phyloP scores from a whole-genome alignment of 2,329 filamentous ascomycete species.

The Aspergillus sp. region DNA sequence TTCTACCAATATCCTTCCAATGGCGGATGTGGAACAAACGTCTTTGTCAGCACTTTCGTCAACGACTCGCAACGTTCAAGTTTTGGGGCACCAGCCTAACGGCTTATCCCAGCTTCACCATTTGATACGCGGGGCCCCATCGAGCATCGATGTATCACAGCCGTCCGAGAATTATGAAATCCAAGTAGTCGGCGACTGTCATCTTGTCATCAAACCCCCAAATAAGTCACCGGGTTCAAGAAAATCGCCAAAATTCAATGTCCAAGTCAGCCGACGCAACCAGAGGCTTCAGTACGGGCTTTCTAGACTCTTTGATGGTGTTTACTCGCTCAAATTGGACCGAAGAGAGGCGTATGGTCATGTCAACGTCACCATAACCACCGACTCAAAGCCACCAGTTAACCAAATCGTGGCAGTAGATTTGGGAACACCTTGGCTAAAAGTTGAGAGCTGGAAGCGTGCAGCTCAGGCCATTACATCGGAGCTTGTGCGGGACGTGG shows the following conservation, averaged over 20 bases:
- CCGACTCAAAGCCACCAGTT: conserved; percentile 34
- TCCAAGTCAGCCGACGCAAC: conserved; percentile 48
- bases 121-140: conserved; percentile 24
- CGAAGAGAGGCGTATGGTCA: conserved; percentile 50
- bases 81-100: conserved; percentile 15
- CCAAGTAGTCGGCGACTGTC: conserved; percentile 54
- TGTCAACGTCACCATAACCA: conserved; percentile 50
- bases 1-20: conserved; percentile 21
- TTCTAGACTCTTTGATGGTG: conserved; percentile 53
- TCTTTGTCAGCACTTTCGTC: conserved; percentile 27
- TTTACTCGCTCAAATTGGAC: conserved; percentile 53
- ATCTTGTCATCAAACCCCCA: conserved; percentile 54
- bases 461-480: conserved; percentile 37
- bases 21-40: conserved; percentile 21
- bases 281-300: conserved; percentile 45
- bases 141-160: conserved; percentile 22
- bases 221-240: conserved; percentile 42
- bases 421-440: conserved; percentile 49
- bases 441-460: conserved; percentile 47
- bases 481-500: conserved; percentile 38
- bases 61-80: conserved; percentile 19
- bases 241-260: conserved; percentile 49
- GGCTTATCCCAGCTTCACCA: conserved; percentile 26
- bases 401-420: conserved; percentile 41
- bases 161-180: conserved; percentile 49